Evolutionary conservation across 192 early-diverging fungal genomes (phyloP), one percentile per base, ranked within the genome.

Genomic region (Coemansia sp.): DNA sequence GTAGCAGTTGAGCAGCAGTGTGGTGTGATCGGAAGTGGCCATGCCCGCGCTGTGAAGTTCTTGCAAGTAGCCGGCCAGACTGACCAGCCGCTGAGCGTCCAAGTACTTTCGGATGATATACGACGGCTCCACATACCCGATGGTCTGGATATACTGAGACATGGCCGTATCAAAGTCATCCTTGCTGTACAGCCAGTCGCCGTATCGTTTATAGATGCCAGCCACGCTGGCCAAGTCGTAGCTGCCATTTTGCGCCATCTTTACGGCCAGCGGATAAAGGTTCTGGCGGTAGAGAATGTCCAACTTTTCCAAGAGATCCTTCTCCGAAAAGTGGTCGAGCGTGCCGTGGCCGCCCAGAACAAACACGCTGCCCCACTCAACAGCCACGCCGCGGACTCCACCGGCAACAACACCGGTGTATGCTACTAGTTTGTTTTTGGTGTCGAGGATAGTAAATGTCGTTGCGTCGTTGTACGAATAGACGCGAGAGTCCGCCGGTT

Each of bases 41-140:
- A 96, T 80, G 8, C 85, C 82, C 4, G 82, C 80, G 3, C 90
- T 85, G 58, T 98, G 96, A 2, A 98, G 77, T 36, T 86, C 86
- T 75, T 97, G 90, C 36, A 98, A 75, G 56, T 94, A 97, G 23
- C 82, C 82, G 0, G 92, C 89, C 51, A 99, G 67, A 45, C 93
- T 93, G 57, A 87, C 85, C 22, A 96, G 88, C 15, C 92, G 79
- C 69, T 99, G 94, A 0, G 93, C 96, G 61, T 95, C 94, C 41
- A 96, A 66, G 69, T 90, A 98, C 83, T 95, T 95, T 64, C 94
- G 81, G 60, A 99, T 97, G 8, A 99, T 85, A 66, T 97, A 99
- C 6, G 90, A 93, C 1, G 94, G 93, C 68, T 99, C 93, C 15
- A 99, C 73, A 29, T 92, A 85, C 0, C 90, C 89, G 35, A 98